Conservation (phyloP, 2,329 filamentous ascomycete species). For the Colletotrichum eremochloae region DNA sequence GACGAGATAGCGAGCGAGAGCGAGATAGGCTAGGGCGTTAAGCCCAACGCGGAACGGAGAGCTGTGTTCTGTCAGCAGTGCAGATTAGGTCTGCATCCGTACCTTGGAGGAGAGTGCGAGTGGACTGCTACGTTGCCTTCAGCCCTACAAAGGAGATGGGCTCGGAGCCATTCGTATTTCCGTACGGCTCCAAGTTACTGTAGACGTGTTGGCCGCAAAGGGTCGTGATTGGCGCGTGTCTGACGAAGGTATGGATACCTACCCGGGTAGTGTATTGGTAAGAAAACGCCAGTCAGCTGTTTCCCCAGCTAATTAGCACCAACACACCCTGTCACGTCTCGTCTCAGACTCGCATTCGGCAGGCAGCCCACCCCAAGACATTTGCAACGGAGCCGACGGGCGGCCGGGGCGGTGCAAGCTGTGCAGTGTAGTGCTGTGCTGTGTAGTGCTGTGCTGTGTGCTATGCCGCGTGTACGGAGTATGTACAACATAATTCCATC, state of each 20-base stretch:
- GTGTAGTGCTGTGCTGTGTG: slow-evolving; percentile 18
- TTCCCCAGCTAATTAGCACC: slow-evolving; percentile 1
- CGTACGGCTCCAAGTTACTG: slow-evolving; percentile 8
- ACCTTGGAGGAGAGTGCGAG: not conserved
- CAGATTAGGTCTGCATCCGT: not conserved
- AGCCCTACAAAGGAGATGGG: slow-evolving; percentile 28
- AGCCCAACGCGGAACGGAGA: slow-evolving; percentile 32
- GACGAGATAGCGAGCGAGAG: slow-evolving; percentile 12
- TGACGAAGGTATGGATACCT: slow-evolving; percentile 7
- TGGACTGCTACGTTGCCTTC: slow-evolving; percentile 31
- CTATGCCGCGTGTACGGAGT: not conserved
- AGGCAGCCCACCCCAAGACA: slow-evolving; percentile 6
- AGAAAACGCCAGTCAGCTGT: slow-evolving; percentile 28
- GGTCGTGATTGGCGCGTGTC: slow-evolving; percentile 31
- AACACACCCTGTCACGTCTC: slow-evolving; percentile 6
- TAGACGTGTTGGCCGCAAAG: slow-evolving; percentile 14
- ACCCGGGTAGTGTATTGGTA: not conserved
- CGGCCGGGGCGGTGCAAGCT: slow-evolving; percentile 28
- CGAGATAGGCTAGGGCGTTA: slow-evolving; percentile 27
- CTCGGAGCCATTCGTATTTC: slow-evolving; percentile 39
- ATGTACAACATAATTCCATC: not conserved
- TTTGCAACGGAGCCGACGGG: slow-evolving; percentile 31
- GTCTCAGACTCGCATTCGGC: slow-evolving; percentile 37
- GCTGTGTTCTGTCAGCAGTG: not conserved
- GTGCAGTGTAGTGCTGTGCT: not conserved